Conservation (phyloP, 2,329 filamentous ascomycete species). For the Phialocephala sp. region DNA sequence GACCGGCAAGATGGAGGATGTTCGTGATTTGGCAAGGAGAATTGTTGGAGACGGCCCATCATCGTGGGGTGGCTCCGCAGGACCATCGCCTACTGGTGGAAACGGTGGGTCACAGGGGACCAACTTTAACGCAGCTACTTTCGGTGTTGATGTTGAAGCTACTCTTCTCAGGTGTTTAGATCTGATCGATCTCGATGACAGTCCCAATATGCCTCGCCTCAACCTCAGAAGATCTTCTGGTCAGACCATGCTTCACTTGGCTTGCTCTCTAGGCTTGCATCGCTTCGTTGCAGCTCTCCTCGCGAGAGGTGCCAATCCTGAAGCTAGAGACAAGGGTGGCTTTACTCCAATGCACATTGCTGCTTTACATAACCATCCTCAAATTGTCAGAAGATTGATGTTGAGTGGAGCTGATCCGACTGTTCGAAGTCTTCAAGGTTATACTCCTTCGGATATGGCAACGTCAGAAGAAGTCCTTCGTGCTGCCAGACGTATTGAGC, state of each 20-base stretch:
- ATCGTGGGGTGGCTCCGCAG: slow-evolving; percentile 53
- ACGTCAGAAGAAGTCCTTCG: slow-evolving; percentile 67
- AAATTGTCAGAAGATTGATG: slow-evolving; percentile 78
- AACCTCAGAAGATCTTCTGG: slow-evolving; percentile 71
- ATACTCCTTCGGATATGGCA: slow-evolving; percentile 74
- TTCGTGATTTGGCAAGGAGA: slow-evolving; percentile 64
- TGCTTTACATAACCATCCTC: slow-evolving; percentile 74
- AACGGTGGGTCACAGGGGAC: slow-evolving; percentile 50
- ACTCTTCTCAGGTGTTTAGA: slow-evolving; percentile 75
- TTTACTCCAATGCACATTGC: slow-evolving; percentile 86
- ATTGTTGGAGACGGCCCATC: slow-evolving; percentile 59
- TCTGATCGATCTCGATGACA: slow-evolving; percentile 79
- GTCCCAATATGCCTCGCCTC: slow-evolving; percentile 67
- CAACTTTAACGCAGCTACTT: slow-evolving; percentile 46
- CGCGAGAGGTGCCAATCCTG: slow-evolving; percentile 77
- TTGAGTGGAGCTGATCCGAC: slow-evolving; percentile 74
- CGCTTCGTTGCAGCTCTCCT: slow-evolving; percentile 79
- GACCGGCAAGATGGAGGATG: slow-evolving; percentile 66
- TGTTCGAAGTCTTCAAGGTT: slow-evolving; percentile 71
- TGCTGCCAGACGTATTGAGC: slow-evolving; percentile 65
- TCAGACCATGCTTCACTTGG: slow-evolving; percentile 82
- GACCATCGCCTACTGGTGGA: slow-evolving; percentile 51
- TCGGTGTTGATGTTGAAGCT: slow-evolving; percentile 43
- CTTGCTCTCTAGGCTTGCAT: slow-evolving; percentile 75
- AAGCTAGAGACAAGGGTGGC: slow-evolving; percentile 76